Evolutionary conservation across 2,329 filamentous ascomycete species (phyloP), one percentile per base, ranked within the genome.

Genomic region (Hymenoscyphus scutula): DNA sequence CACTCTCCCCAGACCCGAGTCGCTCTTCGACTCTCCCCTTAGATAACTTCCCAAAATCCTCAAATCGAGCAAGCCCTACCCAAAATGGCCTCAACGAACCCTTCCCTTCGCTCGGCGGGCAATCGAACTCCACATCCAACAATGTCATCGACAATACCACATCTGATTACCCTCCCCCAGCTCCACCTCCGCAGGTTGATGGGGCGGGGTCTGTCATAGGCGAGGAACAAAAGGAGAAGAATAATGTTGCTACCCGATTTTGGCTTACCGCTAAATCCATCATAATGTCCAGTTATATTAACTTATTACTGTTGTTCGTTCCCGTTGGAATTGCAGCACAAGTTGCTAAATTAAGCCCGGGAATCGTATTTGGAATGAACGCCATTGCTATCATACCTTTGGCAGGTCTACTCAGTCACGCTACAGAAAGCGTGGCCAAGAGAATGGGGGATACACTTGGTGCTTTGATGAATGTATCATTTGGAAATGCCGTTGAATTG

Each of bases 401-500:
- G 65, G 89, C 89, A 57, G 89, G 87, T 62, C 76, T 92, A 59
- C 79, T 92, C 68, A 86, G 85, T 69, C 86, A 87, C 76, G 89
- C 89, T 38, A 92, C 89, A 17, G 89, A 92, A 76, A 89, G 85
- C 62, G 89, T 92, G 62, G 89, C 89, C 56, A 82, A 82, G 67
- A 85, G 86, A 69, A 82, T 92, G 76, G 89, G 89, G 59, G 89
- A 92, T 72, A 88, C 88, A 3, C 78, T 91, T 54, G 89, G 89
- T 61, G 89, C 89, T 37, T 76, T 92, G 70, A 82, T 91, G 73
- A 92, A 91, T 71, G 86, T 91, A 64, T 91, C 89, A 8, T 91
- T 91, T 77, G 89, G 89, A 68, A 92, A 92, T 74, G 88, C 89
- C 25, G 89, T 92, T 27, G 89, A 92, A 75, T 76, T 92, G 73